Evolutionary conservation across 2,329 filamentous ascomycete species (phyloP).

Genomic region (Epichloe hybrida): DNA sequence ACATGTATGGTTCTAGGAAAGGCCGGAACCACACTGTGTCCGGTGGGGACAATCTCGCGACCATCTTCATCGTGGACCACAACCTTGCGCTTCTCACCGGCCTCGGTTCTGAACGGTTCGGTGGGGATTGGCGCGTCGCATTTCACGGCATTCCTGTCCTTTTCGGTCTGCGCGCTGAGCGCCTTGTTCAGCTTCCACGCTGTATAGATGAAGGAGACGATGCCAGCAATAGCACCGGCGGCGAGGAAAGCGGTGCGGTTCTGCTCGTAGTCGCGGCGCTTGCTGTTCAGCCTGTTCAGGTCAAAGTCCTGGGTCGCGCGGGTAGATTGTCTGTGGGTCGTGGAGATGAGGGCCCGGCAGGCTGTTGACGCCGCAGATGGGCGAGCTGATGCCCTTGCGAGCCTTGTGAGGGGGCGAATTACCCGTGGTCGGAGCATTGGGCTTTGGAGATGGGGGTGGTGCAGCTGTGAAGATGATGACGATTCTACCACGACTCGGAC

Average conservation of each 20-base stretch:
- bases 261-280: conserved; percentile 35
- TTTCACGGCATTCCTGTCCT: conserved; percentile 28
- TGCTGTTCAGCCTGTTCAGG: conserved; percentile 31
- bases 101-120: conserved; percentile 34
- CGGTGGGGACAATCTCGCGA: conserved; percentile 64
- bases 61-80: conserved; percentile 55
- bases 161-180: conserved; percentile 19
- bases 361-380: conserved; percentile 6
- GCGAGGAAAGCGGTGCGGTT: conserved; percentile 38
- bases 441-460: not conserved
- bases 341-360: conserved; percentile 18
- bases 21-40: conserved; percentile 62
- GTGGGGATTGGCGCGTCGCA: conserved; percentile 25
- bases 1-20: conserved; percentile 65
- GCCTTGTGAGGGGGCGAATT: not conserved
- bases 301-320: conserved; percentile 36
- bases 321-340: conserved; percentile 10
- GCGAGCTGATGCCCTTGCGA: conserved; percentile 1
- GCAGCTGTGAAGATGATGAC: not conserved
- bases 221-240: conserved; percentile 34
- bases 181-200: conserved; percentile 36
- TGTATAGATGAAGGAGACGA: conserved; percentile 37
- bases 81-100: conserved; percentile 39
- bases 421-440: conserved; percentile 4
- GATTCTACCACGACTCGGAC: not conserved